Base-by-base conservation (phyloP, 345 rosid genomes). In the Nasturtium officinale region DNA sequence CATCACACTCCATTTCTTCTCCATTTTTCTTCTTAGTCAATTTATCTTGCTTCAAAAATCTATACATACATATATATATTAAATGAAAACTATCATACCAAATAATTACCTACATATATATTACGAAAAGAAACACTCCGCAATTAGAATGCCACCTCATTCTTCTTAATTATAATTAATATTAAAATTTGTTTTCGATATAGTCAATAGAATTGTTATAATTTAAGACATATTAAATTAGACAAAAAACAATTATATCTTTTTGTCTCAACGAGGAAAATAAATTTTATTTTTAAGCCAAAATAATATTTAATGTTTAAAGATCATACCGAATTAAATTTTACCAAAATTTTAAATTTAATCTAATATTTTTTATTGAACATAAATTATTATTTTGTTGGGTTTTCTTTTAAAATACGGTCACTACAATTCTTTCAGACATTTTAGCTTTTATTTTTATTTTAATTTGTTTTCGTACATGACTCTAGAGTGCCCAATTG, bases 11-110 rank as follows among this genome's bases (percentile, higher is more conserved):
- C 25, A 48, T 10, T 60, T 71, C 10, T 50, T 60, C 15, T 35
- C 67, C 75, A 71, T 70, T 5, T 69, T 29, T 58, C 18, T 70
- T n/a, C 20, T 32, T 35, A 20, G 21, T n/a, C 32, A 15, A 8
- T 21, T 18, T 18, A 6, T 69, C 3, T 30, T 18, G 30, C 9
- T 42, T 54, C 1, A 17, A 7, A 11, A 53, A 3, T n/a, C 0
- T 9, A 17, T 56, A 30, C 3, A n/a, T 52, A 2, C 38, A 35
- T 59, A 21, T 59, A 21, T 7, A 23, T 60, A 54, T 10, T 50
- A 28, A 50, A 9, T 21, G 28, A 50, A 21, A 50, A 50, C 5
- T 32, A 7, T 16, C 52, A 12, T 47, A 47, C 10, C 25, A 18
- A 16, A 46, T 37, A 18, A 16, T 16, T 10, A 11, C 42, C 5